Conservation (phyloP, 192 early-diverging fungal genomes). For the Coemansia sp. region DNA sequence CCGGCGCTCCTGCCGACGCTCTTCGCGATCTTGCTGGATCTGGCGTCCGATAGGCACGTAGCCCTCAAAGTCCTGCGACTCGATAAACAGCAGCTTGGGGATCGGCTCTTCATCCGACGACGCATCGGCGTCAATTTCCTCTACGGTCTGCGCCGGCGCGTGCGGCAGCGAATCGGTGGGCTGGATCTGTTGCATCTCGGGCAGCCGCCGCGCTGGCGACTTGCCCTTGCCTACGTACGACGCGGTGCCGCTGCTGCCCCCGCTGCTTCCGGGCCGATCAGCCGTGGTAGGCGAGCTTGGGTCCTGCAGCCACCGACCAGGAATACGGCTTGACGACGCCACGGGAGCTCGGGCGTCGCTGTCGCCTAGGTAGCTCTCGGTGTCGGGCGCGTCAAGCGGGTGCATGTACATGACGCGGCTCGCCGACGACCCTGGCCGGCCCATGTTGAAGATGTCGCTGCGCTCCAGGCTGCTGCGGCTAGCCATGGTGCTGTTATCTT, state of each 20-base stretch:
- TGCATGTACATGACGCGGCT: slow-evolving; percentile 38
- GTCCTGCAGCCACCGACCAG: background rate
- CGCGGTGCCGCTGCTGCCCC: slow-evolving; percentile 2
- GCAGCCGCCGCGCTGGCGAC: slow-evolving; percentile 1
- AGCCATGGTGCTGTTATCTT: slow-evolving; percentile 50
- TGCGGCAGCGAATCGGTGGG: slow-evolving; percentile 8
- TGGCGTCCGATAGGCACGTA: slow-evolving; percentile 25
- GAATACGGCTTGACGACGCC: slow-evolving; percentile 7
- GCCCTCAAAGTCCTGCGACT: slow-evolving; percentile 48
- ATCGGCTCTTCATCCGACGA: slow-evolving; percentile 44
- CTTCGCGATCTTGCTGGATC: slow-evolving; percentile 39
- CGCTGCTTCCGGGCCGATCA: background rate
- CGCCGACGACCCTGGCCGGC: slow-evolving; percentile 28
- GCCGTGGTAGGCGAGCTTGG: background rate
- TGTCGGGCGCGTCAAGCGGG: slow-evolving; percentile 23
- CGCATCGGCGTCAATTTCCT: slow-evolving; percentile 36
- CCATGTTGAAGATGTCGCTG: slow-evolving; percentile 18
- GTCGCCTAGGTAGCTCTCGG: slow-evolving; percentile 15
- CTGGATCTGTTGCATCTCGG: slow-evolving; percentile 40
- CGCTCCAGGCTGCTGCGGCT: slow-evolving; percentile 48
- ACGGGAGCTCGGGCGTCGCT: slow-evolving; percentile 7
- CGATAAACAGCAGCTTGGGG: slow-evolving; percentile 20
- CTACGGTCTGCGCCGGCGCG: slow-evolving; percentile 19
- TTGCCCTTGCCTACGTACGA: slow-evolving; percentile 19
- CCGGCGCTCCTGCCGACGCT: slow-evolving; percentile 28